phyloP scores from a whole-genome alignment of 371 early-diverging fungal species.

The Entomophthora muscae region DNA sequence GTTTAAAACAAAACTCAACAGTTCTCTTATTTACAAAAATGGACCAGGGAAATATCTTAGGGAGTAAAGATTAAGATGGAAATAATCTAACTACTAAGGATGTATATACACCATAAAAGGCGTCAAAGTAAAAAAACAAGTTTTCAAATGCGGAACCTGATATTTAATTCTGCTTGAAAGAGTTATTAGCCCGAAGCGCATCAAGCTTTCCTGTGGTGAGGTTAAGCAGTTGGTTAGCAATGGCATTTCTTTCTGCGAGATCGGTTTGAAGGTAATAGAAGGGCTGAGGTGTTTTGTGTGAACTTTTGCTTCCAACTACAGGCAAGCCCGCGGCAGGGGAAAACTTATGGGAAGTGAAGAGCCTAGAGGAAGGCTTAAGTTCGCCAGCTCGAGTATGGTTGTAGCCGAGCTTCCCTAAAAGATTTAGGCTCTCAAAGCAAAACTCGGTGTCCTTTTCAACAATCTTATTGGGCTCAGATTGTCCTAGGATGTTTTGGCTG shows the following conservation, averaged over 20 bases:
- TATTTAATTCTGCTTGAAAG: not conserved
- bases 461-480: not conserved
- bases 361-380: not conserved
- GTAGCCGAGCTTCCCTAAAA: not conserved
- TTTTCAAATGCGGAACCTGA: constrained; percentile 11
- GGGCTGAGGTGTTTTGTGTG: not conserved
- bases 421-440: not conserved
- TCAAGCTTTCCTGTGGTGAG: not conserved
- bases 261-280: not conserved
- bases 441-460: not conserved
- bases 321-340: not conserved
- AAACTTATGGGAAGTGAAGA: not conserved
- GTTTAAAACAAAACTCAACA: too few species aligned
- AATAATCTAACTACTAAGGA: too few species aligned
- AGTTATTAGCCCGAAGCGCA: not conserved
- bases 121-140: too few species aligned
- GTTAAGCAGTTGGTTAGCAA: not conserved
- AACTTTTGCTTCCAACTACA: not conserved
- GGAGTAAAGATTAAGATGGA: too few species aligned
- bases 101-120: too few species aligned
- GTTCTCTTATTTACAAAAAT: too few species aligned
- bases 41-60: too few species aligned
- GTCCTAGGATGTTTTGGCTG: not conserved
- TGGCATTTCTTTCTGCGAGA: not conserved
- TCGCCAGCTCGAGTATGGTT: not conserved